Conservation (phyloP, 768 basidiomycete genomes). For the Sutorius australiensis region DNA sequence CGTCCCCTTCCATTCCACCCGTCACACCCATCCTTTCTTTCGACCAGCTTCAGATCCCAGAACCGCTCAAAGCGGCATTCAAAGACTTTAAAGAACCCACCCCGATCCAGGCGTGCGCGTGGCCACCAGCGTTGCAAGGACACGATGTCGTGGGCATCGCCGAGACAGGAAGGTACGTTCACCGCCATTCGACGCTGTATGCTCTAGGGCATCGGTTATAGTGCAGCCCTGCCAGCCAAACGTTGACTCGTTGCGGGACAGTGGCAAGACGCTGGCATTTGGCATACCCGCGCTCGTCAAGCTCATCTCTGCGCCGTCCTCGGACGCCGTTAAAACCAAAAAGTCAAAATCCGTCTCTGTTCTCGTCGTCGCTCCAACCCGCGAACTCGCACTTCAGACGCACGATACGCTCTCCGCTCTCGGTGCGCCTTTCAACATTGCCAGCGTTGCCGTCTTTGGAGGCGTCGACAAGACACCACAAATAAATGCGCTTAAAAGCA, state of each 20-base stretch:
- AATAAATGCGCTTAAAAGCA: conserved; percentile 59
- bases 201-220: background rate
- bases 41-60: conserved; percentile 64
- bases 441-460: conserved; percentile 86
- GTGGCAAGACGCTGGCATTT: conserved; percentile 96
- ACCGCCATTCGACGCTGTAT: background rate
- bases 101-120: conserved; percentile 93
- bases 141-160: conserved; percentile 94
- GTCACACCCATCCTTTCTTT: conserved; percentile 73
- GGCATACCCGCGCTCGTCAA: conserved; percentile 84
- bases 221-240: background rate
- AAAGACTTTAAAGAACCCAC: conserved; percentile 80
- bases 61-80: conserved; percentile 59
- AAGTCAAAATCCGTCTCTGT: conserved; percentile 45
- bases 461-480: conserved; percentile 92
- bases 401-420: conserved; percentile 76
- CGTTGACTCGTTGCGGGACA: conserved; percentile 26
- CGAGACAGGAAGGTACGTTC: conserved; percentile 79
- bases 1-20: conserved; percentile 40
- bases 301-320: conserved; percentile 43
- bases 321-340: conserved; percentile 19
- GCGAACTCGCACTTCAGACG: conserved; percentile 94
- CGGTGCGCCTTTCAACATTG: conserved; percentile 70
- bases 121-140: conserved; percentile 82
- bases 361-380: conserved; percentile 89